Evolutionary conservation across 306 rosid genomes (phyloP).

Genomic region (Cicer pinnatifidum): DNA sequence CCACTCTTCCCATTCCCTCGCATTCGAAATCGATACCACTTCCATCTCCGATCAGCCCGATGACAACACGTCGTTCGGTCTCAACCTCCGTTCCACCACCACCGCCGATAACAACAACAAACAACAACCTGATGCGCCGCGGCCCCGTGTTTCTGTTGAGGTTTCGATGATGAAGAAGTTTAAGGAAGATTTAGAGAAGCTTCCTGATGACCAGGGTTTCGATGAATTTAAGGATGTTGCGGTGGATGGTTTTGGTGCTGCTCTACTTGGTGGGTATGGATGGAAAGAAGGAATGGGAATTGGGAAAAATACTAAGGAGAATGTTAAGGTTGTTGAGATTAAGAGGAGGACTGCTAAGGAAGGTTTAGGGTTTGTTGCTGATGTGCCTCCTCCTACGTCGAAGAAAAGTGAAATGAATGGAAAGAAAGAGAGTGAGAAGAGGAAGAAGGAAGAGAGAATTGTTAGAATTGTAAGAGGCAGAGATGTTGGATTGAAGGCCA

Average conservation of each 20-base stretch:
- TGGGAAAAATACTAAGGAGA: constrained; percentile 74
- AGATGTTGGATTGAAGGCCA: constrained; percentile 65
- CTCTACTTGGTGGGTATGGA: constrained; percentile 83
- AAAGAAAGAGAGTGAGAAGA: not conserved
- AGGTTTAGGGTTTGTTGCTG: constrained; percentile 75
- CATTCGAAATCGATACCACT: constrained; percentile 52
- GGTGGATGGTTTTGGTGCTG: constrained; percentile 79
- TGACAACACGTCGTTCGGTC: constrained; percentile 57
- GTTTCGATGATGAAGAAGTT: constrained; percentile 54
- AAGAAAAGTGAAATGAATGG: constrained; percentile 19
- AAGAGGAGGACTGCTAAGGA: constrained; percentile 60
- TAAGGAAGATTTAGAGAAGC: constrained; percentile 55
- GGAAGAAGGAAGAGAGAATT: constrained; percentile 39
- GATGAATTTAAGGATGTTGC: constrained; percentile 74
- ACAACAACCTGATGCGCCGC: not conserved
- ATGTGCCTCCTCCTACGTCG: constrained; percentile 26
- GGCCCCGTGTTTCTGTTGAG: constrained; percentile 42
- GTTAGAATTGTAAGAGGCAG: constrained; percentile 68
- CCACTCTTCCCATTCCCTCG: constrained; percentile 40
- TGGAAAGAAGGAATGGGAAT: constrained; percentile 87
- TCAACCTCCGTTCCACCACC: constrained; percentile 49
- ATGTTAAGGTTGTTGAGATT: constrained; percentile 61
- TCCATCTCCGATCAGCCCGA: constrained; percentile 36
- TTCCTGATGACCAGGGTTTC: constrained; percentile 70
- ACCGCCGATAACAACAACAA: not conserved